Evolutionary conservation across 257 asterid genomes (phyloP), one percentile per base, ranked within the genome.

Genomic region (Jaltomata sinuosa): DNA sequence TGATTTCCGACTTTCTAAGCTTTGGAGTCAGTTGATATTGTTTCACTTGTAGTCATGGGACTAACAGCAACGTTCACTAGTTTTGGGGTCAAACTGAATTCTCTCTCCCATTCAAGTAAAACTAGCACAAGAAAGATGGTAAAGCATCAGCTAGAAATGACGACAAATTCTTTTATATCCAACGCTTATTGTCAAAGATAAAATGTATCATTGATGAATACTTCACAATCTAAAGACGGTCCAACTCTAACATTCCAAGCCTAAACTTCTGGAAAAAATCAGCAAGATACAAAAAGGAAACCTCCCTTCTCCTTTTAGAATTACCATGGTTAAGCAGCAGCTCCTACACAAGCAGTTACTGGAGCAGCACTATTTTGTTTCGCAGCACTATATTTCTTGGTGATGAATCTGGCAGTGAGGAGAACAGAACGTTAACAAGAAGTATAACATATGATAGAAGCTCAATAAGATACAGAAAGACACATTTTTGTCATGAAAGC

Each of bases 361-460:
- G 98, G 98, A 52, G 95, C 90, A 80, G 83, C 87, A 84, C 84
- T 88, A 61, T 81, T 92, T 87, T 87, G 95, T 85, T 92, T 94
- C 1, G 89, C 90, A 1, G 90, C 84, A 81, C 99, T 94, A 91
- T 97, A 97, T 89, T 95, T 97, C 92, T 94, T 92, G 79, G 99
- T 97, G 85, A 97, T 93, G 92, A 97, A 97, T 87, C 98, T 97
- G 94, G 84, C 34, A 85, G 53, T 45, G 29, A 61, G 80, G 40
- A 29, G 38, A 67, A 19, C 19, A 78, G 27, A 38, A 57, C 45
- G 40, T 76, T 38, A 84, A 42, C 31, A 12, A 62, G 47, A 38
- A 34, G 0, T 3, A 8, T 22, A 40, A 3, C 32, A 16, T 14
- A 54, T 18, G 45, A 29, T 49, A 77, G 42, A 77, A 77, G 82